phyloP scores from a whole-genome alignment of 164 flowering plant genomes.

The Stephania japonica region DNA sequence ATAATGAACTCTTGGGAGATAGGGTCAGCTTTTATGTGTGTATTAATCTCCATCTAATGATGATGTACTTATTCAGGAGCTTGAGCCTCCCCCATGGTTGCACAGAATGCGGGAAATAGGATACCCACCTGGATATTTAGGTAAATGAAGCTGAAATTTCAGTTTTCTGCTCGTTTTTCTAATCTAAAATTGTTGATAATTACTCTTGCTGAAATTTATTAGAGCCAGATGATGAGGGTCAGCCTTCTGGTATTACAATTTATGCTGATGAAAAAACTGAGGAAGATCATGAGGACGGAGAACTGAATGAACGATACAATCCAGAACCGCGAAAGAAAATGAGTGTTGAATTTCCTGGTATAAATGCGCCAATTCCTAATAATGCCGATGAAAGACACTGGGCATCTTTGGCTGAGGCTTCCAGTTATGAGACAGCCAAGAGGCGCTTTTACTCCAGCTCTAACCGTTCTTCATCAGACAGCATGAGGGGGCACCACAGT shows the following conservation, averaged over 20 bases:
- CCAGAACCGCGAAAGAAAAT: conserved; percentile 44
- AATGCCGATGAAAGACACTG: conserved; percentile 72
- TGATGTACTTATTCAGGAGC: conserved; percentile 51
- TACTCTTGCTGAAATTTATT: background rate
- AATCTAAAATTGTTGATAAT: background rate
- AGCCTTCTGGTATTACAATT: conserved; percentile 82
- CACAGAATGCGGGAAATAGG: conserved; percentile 93
- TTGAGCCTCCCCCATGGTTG: conserved; percentile 99
- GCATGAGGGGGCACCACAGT: conserved; percentile 28
- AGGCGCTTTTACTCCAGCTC: conserved; percentile 28
- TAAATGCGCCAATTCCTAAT: conserved; percentile 89
- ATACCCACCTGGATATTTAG: conserved; percentile 94
- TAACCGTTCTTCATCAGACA: conserved; percentile 31
- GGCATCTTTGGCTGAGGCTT: conserved; percentile 32
- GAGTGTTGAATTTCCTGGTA: conserved; percentile 82
- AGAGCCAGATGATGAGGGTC: conserved; percentile 52
- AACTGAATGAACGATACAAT: conserved; percentile 36
- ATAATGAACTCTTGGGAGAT: background rate
- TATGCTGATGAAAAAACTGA: conserved; percentile 49
- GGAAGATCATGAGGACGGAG: conserved; percentile 66
- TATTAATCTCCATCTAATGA: background rate
- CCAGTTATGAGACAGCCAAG: conserved; percentile 26
- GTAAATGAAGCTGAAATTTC: conserved; percentile 25
- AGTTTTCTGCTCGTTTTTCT: background rate
- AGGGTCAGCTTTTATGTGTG: no score